These are phyloP conservation scores for Talaromyces albobiverticillius DNA, from an alignment of 2,329 filamentous ascomycete genomes.

Conservation along the genomic window DNA sequence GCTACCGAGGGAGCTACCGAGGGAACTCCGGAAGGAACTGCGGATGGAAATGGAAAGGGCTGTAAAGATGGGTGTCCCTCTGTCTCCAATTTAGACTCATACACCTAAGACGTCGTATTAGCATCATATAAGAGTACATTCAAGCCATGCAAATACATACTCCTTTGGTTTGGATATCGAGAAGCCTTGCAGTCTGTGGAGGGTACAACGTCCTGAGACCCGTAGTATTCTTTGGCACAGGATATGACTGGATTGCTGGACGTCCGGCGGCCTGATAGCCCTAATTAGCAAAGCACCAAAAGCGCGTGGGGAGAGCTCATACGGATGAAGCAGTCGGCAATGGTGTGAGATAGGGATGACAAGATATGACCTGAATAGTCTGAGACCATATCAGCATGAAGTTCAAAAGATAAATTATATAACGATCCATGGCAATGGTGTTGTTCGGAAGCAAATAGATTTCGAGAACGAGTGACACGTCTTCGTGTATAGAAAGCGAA, in stretches of 20 bases:
- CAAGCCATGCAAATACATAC: constrained; percentile 24
- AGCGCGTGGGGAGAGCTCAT: background rate
- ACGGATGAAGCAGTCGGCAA: constrained; percentile 1
- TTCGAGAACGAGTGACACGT: background rate
- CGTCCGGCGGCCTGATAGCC: background rate
- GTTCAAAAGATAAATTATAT: constrained; percentile 23
- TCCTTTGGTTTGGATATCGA: constrained; percentile 25
- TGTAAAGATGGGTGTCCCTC: constrained; percentile 26
- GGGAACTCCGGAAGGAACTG: no score
- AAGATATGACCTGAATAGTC: constrained; percentile 25
- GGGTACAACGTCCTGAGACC: constrained; percentile 36
- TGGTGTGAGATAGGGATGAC: constrained; percentile 21
- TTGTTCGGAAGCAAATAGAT: background rate
- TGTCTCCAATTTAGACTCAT: constrained; percentile 28
- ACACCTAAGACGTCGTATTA: constrained; percentile 22
- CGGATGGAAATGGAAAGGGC: constrained; percentile 9
- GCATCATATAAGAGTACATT: background rate
- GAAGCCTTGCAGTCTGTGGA: constrained; percentile 26
- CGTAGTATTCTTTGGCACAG: constrained; percentile 9
- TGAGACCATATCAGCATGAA: constrained; percentile 36
- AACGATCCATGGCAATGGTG: constrained; percentile 20
- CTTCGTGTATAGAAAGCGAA: background rate
- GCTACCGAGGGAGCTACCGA: no score
- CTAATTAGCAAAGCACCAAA: background rate
- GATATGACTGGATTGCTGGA: background rate